These are phyloP conservation scores for Lentinula sp. DNA, from an alignment of 768 basidiomycete genomes.

Conservation along the genomic window DNA sequence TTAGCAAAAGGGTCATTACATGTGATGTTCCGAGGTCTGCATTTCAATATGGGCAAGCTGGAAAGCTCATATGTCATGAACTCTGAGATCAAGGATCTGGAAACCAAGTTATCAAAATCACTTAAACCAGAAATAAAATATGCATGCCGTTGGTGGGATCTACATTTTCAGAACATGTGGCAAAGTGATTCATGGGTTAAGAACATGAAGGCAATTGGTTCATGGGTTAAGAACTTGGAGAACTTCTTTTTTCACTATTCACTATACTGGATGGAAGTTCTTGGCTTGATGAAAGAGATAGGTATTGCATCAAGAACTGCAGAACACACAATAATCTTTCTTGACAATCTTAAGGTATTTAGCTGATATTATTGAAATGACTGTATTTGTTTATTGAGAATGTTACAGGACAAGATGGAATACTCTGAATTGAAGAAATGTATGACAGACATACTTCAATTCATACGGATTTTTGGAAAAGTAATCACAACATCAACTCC, in stretches of 20 bases:
- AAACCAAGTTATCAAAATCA: neutral
- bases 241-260: neutral
- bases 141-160: conserved; percentile 1
- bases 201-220: too few species aligned
- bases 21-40: neutral
- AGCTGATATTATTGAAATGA: too few species aligned
- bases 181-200: too few species aligned
- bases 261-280: neutral
- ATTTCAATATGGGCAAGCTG: neutral
- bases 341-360: neutral
- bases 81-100: neutral
- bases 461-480: conserved; percentile 1
- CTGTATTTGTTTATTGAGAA: neutral
- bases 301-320: neutral
- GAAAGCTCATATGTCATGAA: neutral
- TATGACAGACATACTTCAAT: neutral
- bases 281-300: neutral
- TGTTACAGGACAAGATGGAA: neutral
- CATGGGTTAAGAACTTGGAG: neutral
- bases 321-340: too few species aligned
- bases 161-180: neutral
- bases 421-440: neutral
- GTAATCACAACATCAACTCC: too few species aligned
- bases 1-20: neutral
- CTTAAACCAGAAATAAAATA: neutral